These are phyloP conservation scores for Sporothrix luriei DNA, from an alignment of 2,329 filamentous ascomycete genomes.

Conservation along the genomic window DNA sequence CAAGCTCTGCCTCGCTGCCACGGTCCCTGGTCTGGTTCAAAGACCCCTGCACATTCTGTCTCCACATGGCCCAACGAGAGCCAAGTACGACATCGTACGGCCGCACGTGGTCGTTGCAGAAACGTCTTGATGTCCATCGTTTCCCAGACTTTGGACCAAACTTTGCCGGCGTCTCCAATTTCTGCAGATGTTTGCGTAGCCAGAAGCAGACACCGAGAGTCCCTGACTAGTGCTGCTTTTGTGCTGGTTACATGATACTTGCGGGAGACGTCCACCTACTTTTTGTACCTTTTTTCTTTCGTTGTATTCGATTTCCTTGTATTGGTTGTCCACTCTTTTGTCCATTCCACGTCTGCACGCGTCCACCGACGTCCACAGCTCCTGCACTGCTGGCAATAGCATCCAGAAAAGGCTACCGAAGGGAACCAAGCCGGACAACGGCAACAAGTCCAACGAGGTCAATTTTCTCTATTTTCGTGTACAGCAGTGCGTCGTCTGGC, in stretches of 20 bases:
- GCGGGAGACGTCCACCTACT: background rate
- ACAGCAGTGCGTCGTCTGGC: too few species aligned
- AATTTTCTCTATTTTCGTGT: too few species aligned
- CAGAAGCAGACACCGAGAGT: conserved; percentile 12
- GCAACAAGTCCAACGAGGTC: too few species aligned
- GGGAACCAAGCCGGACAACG: too few species aligned
- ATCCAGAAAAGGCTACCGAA: conserved; percentile 3
- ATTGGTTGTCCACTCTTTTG: too few species aligned
- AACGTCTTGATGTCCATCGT: background rate
- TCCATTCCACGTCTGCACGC: too few species aligned
- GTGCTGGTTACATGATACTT: background rate
- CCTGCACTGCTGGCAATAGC: too few species aligned
- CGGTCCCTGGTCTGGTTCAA: background rate
- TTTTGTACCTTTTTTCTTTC: background rate
- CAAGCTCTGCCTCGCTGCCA: background rate
- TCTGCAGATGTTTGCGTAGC: background rate
- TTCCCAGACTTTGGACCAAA: background rate
- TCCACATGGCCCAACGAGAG: background rate
- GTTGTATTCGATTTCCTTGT: too few species aligned
- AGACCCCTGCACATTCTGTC: conserved; percentile 8
- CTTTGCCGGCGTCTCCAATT: too few species aligned
- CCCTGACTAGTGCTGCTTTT: background rate
- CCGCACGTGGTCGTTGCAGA: background rate
- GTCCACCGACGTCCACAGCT: too few species aligned
- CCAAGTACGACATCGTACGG: conserved; percentile 5